Conservation (phyloP, 1,284 basidiomycete genomes). For the Cystobasidium sp. region DNA sequence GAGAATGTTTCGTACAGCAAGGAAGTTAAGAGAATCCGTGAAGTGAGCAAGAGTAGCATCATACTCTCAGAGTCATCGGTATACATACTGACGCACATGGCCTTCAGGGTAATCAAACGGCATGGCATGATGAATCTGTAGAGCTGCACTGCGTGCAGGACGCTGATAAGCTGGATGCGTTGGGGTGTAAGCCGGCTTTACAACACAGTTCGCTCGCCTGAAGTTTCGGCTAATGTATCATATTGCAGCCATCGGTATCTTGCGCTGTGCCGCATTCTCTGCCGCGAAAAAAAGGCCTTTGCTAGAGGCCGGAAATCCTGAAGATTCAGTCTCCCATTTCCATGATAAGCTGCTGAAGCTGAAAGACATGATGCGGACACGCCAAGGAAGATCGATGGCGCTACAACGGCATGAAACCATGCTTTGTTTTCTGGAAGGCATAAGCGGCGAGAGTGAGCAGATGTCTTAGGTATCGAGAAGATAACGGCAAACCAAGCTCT, state of each 20-base stretch:
- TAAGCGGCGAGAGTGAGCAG: neutral
- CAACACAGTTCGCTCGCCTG: neutral
- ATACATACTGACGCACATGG: neutral
- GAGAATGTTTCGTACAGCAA: conserved; percentile 85
- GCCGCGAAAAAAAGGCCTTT: conserved; percentile 69
- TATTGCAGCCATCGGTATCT: conserved; percentile 64
- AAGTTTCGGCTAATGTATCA: neutral
- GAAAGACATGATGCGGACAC: conserved; percentile 68
- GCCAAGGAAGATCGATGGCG: conserved; percentile 46
- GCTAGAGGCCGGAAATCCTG: conserved; percentile 62
- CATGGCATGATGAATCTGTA: conserved; percentile 74
- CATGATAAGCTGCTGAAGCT: conserved; percentile 83
- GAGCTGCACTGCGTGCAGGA: conserved; percentile 92
- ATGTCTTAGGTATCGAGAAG: neutral
- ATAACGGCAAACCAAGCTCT: too few species aligned
- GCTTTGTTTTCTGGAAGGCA: conserved; percentile 44
- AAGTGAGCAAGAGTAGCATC: neutral
- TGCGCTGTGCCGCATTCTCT: conserved; percentile 84
- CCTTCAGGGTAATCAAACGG: conserved; percentile 46
- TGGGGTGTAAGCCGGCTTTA: conserved; percentile 64
- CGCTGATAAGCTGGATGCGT: conserved; percentile 87
- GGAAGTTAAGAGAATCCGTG: conserved; percentile 66
- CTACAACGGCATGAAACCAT: conserved; percentile 46
- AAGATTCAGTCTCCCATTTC: conserved; percentile 78
- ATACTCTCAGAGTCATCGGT: neutral